A percentile compares a stretch with the other conserved stretches of the same genome.
Conservation (phyloP, 2,329 filamentous ascomycete genomes). For the Exutisphaerella laricina region DNA sequence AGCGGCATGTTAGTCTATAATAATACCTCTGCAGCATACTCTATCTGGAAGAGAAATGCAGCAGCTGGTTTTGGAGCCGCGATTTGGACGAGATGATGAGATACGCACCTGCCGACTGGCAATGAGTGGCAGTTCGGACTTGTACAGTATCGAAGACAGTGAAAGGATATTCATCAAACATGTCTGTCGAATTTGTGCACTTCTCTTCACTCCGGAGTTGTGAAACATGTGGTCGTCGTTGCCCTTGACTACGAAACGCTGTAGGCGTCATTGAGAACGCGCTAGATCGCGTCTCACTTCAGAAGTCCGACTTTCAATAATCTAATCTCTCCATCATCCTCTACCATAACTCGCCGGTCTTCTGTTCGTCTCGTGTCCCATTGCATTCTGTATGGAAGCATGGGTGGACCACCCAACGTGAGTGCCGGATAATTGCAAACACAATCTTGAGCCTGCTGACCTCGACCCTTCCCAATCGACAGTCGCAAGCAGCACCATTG, state of each 20-base stretch:
- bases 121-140: neutral
- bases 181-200: neutral
- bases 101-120: neutral
- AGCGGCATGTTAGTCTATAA: too few species aligned
- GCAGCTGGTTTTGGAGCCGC: neutral
- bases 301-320: too few species aligned
- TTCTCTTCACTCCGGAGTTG: neutral
- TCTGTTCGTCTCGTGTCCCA: neutral
- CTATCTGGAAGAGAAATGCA: neutral
- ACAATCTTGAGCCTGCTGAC: conserved; percentile 7
- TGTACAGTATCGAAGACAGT: conserved; percentile 1
- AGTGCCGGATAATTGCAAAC: neutral
- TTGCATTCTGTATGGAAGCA: conserved; percentile 1
- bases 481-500: conserved; percentile 86
- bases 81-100: neutral
- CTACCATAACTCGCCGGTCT: neutral
- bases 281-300: neutral
- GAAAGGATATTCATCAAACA: neutral
- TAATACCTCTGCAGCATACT: neutral
- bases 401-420: conserved; percentile 27
- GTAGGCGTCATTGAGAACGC: neutral
- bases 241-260: too few species aligned
- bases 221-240: neutral
- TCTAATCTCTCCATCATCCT: too few species aligned
- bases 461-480: conserved; percentile 6